A percentile compares a stretch with the other conserved stretches of the same genome.
Evolutionary conservation across 768 basidiomycete species (phyloP).

Genomic region (Royoungia palumana): DNA sequence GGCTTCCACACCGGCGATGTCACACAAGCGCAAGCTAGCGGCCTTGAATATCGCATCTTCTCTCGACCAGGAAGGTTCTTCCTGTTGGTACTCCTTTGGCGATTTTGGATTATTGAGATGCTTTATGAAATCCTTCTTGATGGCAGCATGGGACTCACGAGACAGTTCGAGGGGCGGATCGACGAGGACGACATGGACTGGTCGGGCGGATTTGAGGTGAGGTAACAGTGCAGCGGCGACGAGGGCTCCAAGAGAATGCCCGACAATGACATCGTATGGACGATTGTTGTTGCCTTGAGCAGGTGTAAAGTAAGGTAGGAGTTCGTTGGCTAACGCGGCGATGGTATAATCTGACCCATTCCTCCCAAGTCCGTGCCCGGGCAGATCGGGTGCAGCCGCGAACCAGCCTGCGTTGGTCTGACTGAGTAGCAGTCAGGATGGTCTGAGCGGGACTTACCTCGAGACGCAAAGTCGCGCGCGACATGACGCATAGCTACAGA

Average conservation of each 20-base stretch:
- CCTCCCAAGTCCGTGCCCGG: conserved; percentile 17
- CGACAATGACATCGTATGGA: conserved; percentile 14
- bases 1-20: conserved; percentile 2
- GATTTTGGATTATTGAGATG: background rate
- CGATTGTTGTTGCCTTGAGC: background rate
- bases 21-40: background rate
- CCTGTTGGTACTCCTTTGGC: background rate
- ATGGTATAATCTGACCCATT: conserved; percentile 15
- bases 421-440: too few species aligned
- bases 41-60: conserved; percentile 1
- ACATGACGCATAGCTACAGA: conserved; percentile 17
- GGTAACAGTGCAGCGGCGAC: conserved; percentile 12
- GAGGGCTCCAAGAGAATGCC: conserved; percentile 20
- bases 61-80: background rate
- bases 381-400: conserved; percentile 23
- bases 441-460: conserved; percentile 7
- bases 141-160: background rate
- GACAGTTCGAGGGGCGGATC: conserved; percentile 15
- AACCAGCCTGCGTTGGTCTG: conserved; percentile 16
- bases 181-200: conserved; percentile 14
- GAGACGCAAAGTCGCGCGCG: conserved; percentile 10
- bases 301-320: conserved; percentile 7
- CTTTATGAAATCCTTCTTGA: background rate
- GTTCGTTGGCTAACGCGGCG: conserved; percentile 7
- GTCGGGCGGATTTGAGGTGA: conserved; percentile 7